Percentiles rank a stretch among this genome's conserved stretches.
phyloP scores from a whole-genome alignment of 129 eudicot genomes.

The Silybum marianum region DNA sequence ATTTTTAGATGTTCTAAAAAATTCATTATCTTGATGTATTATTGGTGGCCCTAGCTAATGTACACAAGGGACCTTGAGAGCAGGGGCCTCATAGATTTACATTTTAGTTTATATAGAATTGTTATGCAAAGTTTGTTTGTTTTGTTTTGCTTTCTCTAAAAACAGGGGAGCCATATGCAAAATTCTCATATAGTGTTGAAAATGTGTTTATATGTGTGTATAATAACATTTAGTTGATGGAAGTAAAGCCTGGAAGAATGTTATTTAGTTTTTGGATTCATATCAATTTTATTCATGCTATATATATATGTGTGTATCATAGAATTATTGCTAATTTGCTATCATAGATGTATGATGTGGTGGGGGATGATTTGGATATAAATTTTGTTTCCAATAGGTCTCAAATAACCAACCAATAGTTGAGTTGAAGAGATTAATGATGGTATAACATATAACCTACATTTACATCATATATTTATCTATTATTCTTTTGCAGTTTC shows the following conservation, averaged over 20 bases:
- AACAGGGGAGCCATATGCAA: background rate
- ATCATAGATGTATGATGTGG: background rate
- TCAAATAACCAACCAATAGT: no score
- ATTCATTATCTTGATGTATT: background rate
- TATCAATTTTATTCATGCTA: background rate
- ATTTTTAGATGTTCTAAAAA: background rate
- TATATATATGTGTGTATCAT: background rate
- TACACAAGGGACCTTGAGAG: background rate
- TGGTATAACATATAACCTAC: no score
- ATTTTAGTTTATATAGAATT: background rate
- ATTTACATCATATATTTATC: no score
- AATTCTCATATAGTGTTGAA: background rate
- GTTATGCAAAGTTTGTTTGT: background rate
- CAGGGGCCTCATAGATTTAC: background rate
- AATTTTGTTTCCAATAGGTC: no score
- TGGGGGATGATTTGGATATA: no score
- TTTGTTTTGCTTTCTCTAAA: background rate
- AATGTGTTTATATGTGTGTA: background rate
- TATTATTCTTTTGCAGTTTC: no score
- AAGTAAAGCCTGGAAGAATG: background rate
- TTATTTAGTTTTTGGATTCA: background rate
- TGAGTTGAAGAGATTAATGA: no score
- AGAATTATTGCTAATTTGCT: background rate
- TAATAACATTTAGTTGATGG: constrained; percentile 4
- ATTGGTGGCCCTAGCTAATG: constrained; percentile 1